These are phyloP conservation scores for Bipolaris cookei DNA, from an alignment of 2,329 filamentous ascomycete genomes.

Conservation along the genomic window DNA sequence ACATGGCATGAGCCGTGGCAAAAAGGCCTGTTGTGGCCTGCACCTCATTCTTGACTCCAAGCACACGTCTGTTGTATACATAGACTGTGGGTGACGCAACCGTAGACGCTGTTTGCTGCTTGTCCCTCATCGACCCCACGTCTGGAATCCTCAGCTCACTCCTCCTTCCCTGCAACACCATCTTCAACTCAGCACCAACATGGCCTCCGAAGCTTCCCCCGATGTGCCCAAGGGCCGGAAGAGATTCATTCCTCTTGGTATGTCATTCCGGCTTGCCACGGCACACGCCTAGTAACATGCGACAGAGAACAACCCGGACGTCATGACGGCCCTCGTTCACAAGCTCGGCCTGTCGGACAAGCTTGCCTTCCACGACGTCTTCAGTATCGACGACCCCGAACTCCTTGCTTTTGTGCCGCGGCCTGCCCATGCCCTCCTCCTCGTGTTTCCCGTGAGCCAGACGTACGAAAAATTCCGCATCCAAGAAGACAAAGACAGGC, in stretches of 20 bases:
- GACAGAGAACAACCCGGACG: constrained; percentile 79
- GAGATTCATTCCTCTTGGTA: constrained; percentile 50
- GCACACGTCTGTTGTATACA: background rate
- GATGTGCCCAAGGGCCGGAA: constrained; percentile 43
- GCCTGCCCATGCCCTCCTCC: constrained; percentile 83
- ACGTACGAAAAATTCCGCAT: constrained; percentile 78
- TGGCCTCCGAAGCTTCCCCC: constrained; percentile 39
- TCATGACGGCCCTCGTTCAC: constrained; percentile 85
- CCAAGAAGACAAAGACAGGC: constrained; percentile 70
- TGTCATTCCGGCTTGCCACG: constrained; percentile 6
- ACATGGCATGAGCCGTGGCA: background rate
- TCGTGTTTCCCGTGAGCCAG: constrained; percentile 86
- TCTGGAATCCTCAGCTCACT: constrained; percentile 7
- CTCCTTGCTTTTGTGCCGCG: constrained; percentile 87
- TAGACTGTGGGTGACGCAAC: constrained; percentile 5
- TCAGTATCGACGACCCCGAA: constrained; percentile 83
- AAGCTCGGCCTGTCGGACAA: constrained; percentile 81
- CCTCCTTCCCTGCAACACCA: constrained; percentile 21
- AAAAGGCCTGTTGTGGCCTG: background rate
- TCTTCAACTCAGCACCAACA: constrained; percentile 20
- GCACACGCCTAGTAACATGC: constrained; percentile 20
- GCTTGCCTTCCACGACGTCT: constrained; percentile 88
- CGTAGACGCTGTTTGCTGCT: constrained; percentile 21
- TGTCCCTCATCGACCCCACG: constrained; percentile 20
- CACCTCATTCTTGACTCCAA: background rate